Conservation (phyloP, 331 rosid species). For the Prunus yedoensis region DNA sequence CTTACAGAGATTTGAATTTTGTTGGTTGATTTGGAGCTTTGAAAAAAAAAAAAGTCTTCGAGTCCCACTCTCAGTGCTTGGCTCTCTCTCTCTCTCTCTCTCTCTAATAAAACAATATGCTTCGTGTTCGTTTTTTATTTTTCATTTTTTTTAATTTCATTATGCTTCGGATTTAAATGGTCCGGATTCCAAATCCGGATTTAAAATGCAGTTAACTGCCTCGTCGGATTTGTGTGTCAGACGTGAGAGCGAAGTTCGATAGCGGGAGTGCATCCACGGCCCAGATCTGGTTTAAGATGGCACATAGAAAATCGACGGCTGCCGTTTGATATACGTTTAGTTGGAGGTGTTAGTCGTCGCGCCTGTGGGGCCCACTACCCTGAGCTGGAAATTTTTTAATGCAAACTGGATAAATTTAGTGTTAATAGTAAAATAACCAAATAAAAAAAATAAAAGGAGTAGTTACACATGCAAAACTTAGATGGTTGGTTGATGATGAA, state of each 20-base stretch:
- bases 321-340: neutral
- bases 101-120: neutral
- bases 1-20: conserved; percentile 43
- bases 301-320: conserved; percentile 25
- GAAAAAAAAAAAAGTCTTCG: conserved; percentile 26
- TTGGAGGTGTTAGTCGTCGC: neutral
- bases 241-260: conserved; percentile 20
- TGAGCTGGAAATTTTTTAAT: too few relatives aligned
- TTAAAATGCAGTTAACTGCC: conserved; percentile 64
- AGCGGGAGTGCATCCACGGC: conserved; percentile 29
- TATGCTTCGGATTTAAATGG: neutral
- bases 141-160: neutral
- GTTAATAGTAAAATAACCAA: too few relatives aligned
- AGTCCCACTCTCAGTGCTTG: conserved; percentile 31
- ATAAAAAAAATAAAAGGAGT: too few relatives aligned
- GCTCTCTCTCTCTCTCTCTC: conserved; percentile 13
- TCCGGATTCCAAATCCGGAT: conserved; percentile 87
- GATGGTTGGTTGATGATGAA: too few relatives aligned
- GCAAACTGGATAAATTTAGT: too few relatives aligned
- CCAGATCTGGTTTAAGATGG: conserved; percentile 14
- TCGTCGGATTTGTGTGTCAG: conserved; percentile 45
- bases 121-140: neutral
- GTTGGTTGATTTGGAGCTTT: conserved; percentile 21
- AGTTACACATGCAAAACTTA: too few relatives aligned
- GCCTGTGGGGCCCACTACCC: neutral